A percentile compares a stretch with the other conserved stretches of the same genome.
Conservation (phyloP, 371 early-diverging fungal genomes). For the Conidiobolus incongruus region DNA sequence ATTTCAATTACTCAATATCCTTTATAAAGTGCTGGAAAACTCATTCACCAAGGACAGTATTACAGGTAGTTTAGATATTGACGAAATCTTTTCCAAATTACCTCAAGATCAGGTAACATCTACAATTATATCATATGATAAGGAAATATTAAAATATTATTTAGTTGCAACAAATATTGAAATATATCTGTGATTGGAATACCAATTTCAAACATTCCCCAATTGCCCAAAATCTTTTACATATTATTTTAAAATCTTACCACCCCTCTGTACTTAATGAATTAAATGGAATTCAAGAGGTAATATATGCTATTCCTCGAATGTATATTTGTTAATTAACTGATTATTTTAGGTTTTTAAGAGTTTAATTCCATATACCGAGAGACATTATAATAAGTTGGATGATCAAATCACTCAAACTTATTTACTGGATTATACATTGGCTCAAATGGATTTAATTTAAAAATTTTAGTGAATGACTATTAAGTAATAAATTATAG, state of each 20-base stretch:
- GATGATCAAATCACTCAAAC: conserved; percentile 67
- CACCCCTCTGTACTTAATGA: conserved; percentile 35
- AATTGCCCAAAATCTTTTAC: conserved; percentile 60
- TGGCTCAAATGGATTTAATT: conserved; percentile 36
- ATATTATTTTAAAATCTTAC: conserved; percentile 43
- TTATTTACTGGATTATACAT: conserved; percentile 68
- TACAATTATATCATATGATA: not conserved
- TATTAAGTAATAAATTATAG: too few species aligned
- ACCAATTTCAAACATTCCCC: conserved; percentile 60
- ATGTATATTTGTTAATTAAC: too few species aligned
- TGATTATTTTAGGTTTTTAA: conserved; percentile 24
- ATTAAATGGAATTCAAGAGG: conserved; percentile 55
- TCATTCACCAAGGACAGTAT: conserved; percentile 14
- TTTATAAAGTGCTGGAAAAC: conserved; percentile 31
- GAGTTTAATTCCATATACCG: conserved; percentile 70
- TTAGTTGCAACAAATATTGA: conserved; percentile 45
- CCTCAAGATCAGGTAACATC: conserved; percentile 19
- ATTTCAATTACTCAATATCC: conserved; percentile 44
- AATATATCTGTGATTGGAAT: conserved; percentile 88
- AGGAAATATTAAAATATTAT: conserved; percentile 6
- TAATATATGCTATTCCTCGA: conserved; percentile 7
- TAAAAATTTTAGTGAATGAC: not conserved
- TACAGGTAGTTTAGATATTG: conserved; percentile 36
- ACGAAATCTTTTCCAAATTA: conserved; percentile 31
- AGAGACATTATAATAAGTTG: conserved; percentile 69